Base-by-base conservation (phyloP, 441 rosid genomes). In the Mallotus japonicus region DNA sequence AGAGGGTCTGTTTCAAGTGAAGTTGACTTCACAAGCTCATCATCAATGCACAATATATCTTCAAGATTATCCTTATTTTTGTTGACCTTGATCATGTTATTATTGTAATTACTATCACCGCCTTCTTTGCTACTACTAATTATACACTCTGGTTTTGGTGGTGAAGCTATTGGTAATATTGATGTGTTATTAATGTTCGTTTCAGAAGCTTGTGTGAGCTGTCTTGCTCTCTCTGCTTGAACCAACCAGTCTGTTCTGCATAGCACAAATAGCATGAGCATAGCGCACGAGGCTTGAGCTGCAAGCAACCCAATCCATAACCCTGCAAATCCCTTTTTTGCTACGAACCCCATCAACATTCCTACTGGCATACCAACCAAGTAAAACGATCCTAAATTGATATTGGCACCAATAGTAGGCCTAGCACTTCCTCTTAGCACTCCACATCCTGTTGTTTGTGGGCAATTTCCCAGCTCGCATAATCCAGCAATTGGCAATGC, bases 401-500 rank as follows among this genome's bases (percentile, higher is more conserved):
- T 95, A 79, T 93, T 92, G 8, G 99, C 99, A 22, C 97, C 99
- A 14, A 86, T 82, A 50, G 87, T 83, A n/a, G 98, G 98, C 82
- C 99, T 80, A 8, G 98, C 99, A 69, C 89, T 88, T 13, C 97
- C 99, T 73, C 99, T 84, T 24, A 95, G 70, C 16, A 88, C 97
- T 1, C 99, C 98, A 55, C 98, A 95, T 0, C 99, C 97, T 0
- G 97, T 87, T 2, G 99, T 95, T 66, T 95, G 99, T 1, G 99
- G 99, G 77, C 97, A 93, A 58, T 95, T 95, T 44, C 99, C 98
- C 0, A 95, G 89, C 85, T 95, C 99, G 66, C 99, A 95, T 14
- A 93, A 81, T 65, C 99, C 99, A 0, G 75, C 89, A 42, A 95
- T 95, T 0, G 99, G 99, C 79, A 95, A 85, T 77, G 97, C 97